These are phyloP conservation scores for Torulaspora microellipsoides DNA, from an alignment of 805 yeast genomes.

Conservation along the genomic window DNA sequence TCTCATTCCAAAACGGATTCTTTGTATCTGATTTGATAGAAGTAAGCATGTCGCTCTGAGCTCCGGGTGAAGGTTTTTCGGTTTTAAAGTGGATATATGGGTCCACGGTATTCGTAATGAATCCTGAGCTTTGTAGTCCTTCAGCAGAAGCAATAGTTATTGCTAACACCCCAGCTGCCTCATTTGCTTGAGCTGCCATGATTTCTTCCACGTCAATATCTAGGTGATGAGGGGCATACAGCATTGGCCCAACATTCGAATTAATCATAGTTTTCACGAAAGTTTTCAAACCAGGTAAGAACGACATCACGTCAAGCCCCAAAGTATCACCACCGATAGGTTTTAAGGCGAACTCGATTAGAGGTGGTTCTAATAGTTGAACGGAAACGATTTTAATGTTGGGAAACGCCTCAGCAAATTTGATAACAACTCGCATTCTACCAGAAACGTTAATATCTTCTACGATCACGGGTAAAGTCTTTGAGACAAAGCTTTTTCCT, in stretches of 20 bases:
- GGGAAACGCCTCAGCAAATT: constrained; percentile 65
- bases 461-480: constrained; percentile 69
- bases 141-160: constrained; percentile 55
- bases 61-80: constrained; percentile 43
- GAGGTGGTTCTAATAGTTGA: constrained; percentile 72
- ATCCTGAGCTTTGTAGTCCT: constrained; percentile 41
- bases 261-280: constrained; percentile 69
- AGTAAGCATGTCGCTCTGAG: constrained; percentile 42
- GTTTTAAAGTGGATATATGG: constrained; percentile 52
- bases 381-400: constrained; percentile 68
- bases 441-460: constrained; percentile 79
- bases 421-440: constrained; percentile 57
- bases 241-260: constrained; percentile 66
- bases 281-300: constrained; percentile 72
- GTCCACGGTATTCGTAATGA: constrained; percentile 43
- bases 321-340: constrained; percentile 89
- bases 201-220: constrained; percentile 72
- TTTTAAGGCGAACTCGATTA: constrained; percentile 71
- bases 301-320: constrained; percentile 79
- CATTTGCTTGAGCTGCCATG: constrained; percentile 58
- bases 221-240: constrained; percentile 76
- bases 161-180: constrained; percentile 65
- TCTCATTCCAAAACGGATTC: constrained; percentile 64
- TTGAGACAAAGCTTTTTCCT: constrained; percentile 77
- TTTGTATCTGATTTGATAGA: constrained; percentile 52